These are phyloP conservation scores for Aspergillus ustus DNA, from an alignment of 2,329 filamentous ascomycete species.

Conservation along the genomic window DNA sequence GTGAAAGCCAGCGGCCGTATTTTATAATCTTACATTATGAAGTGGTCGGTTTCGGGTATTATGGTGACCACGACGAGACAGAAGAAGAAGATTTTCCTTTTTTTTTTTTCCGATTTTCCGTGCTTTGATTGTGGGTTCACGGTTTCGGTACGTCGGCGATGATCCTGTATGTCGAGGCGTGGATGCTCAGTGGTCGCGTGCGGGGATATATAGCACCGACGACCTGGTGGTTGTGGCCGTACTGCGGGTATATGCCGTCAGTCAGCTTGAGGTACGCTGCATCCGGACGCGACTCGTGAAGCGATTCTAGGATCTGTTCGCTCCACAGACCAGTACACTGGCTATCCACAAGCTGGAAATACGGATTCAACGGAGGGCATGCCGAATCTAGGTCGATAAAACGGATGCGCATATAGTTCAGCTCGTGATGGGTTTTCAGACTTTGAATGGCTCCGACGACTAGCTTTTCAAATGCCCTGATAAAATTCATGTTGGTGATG, in stretches of 20 bases:
- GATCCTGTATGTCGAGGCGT: constrained; percentile 44
- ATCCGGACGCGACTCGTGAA: constrained; percentile 63
- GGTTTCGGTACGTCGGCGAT: constrained; percentile 45
- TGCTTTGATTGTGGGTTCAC: constrained; percentile 7
- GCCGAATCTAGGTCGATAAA: constrained; percentile 77
- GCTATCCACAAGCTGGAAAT: constrained; percentile 67
- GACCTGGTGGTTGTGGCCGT: constrained; percentile 36
- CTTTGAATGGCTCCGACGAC: constrained; percentile 67
- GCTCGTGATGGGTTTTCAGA: constrained; percentile 61
- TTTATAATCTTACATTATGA: constrained; percentile 18
- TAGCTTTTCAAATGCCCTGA: constrained; percentile 70
- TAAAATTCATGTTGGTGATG: constrained; percentile 74
- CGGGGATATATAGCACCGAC: constrained; percentile 44
- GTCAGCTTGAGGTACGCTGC: constrained; percentile 65
- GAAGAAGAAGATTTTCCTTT: neutral
- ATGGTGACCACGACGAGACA: neutral
- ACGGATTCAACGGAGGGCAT: constrained; percentile 72
- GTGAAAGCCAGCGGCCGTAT: constrained; percentile 1
- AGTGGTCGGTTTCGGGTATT: neutral
- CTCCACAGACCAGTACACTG: constrained; percentile 74
- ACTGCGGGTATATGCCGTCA: constrained; percentile 62
- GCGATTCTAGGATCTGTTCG: constrained; percentile 65
- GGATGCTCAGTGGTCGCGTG: constrained; percentile 45
- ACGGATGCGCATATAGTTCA: constrained; percentile 71
- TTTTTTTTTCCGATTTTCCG: neutral